Evolutionary conservation across 805 yeast genomes (phyloP), one percentile per base, ranked within the genome.

Genomic region (Barnettozyma sucrosica): DNA sequence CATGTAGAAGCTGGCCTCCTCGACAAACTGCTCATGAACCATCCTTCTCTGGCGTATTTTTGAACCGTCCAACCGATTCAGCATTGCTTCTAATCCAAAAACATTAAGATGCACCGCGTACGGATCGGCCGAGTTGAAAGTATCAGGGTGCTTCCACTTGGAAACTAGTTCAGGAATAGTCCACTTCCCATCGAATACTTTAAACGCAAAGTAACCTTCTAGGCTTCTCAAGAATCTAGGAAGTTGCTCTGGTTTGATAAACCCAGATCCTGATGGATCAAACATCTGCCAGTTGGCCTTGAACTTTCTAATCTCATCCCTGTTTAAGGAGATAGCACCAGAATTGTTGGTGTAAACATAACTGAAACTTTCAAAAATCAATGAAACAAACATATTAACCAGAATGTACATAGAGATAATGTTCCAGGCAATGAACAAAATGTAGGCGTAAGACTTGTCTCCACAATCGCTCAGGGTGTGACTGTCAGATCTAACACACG

Each of bases 351-450:
- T 81, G 60, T 84, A 85, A 28, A 92, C 85, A 62, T 89, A 92
- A 70, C 95, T 87, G 74, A 93, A 93, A 58, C 86, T 89, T 56
- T 87, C 95, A 65, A 88, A 81, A 46, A 93, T 83, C 57, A 92
- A 76, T 16, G 98, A 90, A 43, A 93, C 77, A 65, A 90, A 83
- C 82, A 92, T 83, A 67, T 90, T 92, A 61, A 88, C 74, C 65
- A 93, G 88, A 46, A 93, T 89, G 69, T 88, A 93, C 97, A 90
- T 90, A 47, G 97, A 89, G 2, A 88, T 60, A 43, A 92, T 69
- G 65, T 92, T 92, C 98, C 99, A 92, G 1, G 88, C 72, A 59
- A 87, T 79, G 67, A 92, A 83, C 30, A 81, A 58, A 25, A 79
- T 57, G 53, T 76, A 75, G 0, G 81, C 78, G 55, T 73, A 75